Base-by-base conservation (phyloP, 441 rosid genomes). In the Biscutella laevigata region DNA sequence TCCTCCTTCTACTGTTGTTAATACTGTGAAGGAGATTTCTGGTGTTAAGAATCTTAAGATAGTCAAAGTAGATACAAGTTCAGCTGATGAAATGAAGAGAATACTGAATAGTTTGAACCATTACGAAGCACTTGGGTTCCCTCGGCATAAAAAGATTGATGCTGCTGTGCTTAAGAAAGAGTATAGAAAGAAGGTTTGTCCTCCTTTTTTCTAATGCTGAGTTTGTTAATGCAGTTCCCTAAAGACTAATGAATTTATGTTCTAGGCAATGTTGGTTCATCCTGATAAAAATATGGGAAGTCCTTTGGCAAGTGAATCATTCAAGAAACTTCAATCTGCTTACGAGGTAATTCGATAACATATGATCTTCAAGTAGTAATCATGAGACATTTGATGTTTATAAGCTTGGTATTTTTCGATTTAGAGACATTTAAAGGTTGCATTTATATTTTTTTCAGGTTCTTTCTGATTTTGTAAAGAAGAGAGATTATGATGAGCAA, bases 211-310 rank as follows among this genome's bases (percentile, higher is more conserved):
- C 27, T 9, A 21, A 32, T 30, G 55, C 21, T 53, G 37, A 30
- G 26, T 39, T 43, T 19, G 48, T 39, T 20, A 5, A 34, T 54
- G 44, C 34, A 50, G 2, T 14, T 30, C 12, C 54, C 4, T 13
- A 1, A 5, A 21, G 40, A 37, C 20, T 59, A 39, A 46, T 19
- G 41, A 61, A 28, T 7, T 47, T 30, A 21, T 77, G 19, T 30
- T 74, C 64, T 62, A 94, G 99, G 99, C 99, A 59, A 89, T 84
- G 96, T 80, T 89, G 73, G 99, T 94, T 47, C 99, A 94, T 82
- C 99, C 99, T 5, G 99, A 89, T 77, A 94, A 94, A 69, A 94
- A 89, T 65, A 80, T 79, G 96, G 97, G 99, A 59, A 94, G 83
- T 75, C 76, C 95, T 27, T 62, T 77, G 32, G 97, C 99, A 14